Base-by-base conservation (phyloP, 257 asterid species). In the Salvia splendens region DNA sequence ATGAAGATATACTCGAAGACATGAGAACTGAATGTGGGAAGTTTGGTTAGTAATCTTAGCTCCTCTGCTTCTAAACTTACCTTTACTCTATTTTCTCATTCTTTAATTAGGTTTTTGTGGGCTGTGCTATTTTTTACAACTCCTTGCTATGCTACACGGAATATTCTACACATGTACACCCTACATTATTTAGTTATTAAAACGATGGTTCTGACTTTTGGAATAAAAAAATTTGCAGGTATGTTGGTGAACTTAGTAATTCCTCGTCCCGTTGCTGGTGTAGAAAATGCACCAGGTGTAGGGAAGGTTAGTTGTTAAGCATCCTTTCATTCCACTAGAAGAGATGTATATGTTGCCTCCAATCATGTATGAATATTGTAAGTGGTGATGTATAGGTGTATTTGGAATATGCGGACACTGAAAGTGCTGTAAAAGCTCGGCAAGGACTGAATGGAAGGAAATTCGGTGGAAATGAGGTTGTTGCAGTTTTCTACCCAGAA, bases 21-120 rank as follows among this genome's bases (percentile, higher is more conserved):
- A 92, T 92, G 95, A 92, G 85, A 81, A 65, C 75, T 38, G 98
- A 94, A 77, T 90, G 99, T 77, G 97, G 84, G 64, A 88, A 88
- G 68, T 83, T 80, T 55, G 89, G 89, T 83, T 52, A 81, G 61
- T 67, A 12, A 36, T 53, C 33, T 35, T 12, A 32, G 28, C 38
- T 9, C 56, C 15, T 36, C 15, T 14, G 28, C 52, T 64, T 53
- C 32, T 0, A 43, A 16, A 0, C 16, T 10, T 16, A 24, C 11
- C 47, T 30, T 56, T 40, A 32, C 17, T 67, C 17, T 67, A 12
- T 10, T 7, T 35, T 3, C 12, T 48, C 38, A 11, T 35, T 43
- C 57, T 40, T 64, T 50, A 20, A 50, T 50, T 30, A 33, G 38
- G 40, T 61, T 41, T 12, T 41, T 15, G 54, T 67, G 14, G 33